Conservation (phyloP, 1,284 basidiomycete genomes). For the Rhodotorula sp. region DNA sequence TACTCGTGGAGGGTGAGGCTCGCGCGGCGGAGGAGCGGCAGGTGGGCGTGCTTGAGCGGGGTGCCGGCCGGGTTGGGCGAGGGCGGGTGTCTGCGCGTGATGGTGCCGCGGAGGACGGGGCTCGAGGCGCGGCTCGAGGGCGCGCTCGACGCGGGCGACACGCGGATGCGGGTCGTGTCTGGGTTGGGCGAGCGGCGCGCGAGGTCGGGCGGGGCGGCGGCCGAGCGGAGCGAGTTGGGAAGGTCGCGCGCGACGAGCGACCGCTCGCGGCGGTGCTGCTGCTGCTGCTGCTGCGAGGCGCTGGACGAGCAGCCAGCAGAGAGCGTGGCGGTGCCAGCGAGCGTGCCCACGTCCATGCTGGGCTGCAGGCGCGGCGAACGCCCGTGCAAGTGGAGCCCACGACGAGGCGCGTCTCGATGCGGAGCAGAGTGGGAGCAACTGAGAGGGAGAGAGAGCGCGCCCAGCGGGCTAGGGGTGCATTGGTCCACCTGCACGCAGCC, state of each 20-base stretch:
- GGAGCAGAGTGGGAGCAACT: too few species aligned
- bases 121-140: background rate
- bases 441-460: too few species aligned
- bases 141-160: background rate
- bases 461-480: too few species aligned
- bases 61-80: background rate
- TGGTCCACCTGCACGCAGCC: too few species aligned
- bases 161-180: background rate
- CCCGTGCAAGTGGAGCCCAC: background rate
- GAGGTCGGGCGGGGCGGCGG: slow-evolving; percentile 1
- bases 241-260: too few species aligned
- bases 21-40: background rate
- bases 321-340: too few species aligned
- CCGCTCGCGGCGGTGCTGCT: too few species aligned
- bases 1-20: slow-evolving; percentile 6
- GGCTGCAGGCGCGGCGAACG: background rate
- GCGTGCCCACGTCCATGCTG: background rate
- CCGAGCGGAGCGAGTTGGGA: background rate
- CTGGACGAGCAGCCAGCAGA: background rate
- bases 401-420: background rate
- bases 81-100: background rate
- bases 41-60: background rate
- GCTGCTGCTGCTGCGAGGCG: too few species aligned
- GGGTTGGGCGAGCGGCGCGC: background rate
- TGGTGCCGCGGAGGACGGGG: background rate